Conservation (phyloP, 768 basidiomycete genomes). For the Suillus fuscotomentosus region DNA sequence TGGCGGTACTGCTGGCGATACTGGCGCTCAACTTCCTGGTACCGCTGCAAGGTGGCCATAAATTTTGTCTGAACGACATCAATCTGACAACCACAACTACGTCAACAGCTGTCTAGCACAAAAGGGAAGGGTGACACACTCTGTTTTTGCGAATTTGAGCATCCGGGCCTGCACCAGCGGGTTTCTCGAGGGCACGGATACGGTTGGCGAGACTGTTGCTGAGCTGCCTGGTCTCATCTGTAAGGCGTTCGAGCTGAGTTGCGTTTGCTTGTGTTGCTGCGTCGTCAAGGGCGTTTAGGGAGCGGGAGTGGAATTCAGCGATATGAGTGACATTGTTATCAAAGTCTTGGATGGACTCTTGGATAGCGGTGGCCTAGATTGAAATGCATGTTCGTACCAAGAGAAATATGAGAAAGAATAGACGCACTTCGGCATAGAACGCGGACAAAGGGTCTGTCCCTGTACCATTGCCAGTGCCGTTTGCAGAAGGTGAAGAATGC, state of each 20-base stretch:
- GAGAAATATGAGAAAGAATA: neutral
- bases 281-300: constrained; percentile 49
- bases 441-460: constrained; percentile 17
- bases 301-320: constrained; percentile 48
- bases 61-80: constrained; percentile 66
- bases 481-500: constrained; percentile 25
- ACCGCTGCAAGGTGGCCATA: constrained; percentile 72
- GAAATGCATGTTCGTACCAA: neutral
- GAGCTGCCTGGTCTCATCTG: constrained; percentile 57
- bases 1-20: constrained; percentile 62
- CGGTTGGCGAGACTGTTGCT: constrained; percentile 57
- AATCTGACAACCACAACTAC: constrained; percentile 36
- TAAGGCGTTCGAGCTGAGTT: constrained; percentile 54
- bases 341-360: constrained; percentile 44
- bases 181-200: constrained; percentile 54
- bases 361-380: constrained; percentile 46
- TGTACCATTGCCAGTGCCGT: constrained; percentile 15
- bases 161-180: constrained; percentile 39
- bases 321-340: constrained; percentile 45
- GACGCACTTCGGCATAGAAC: constrained; percentile 33
- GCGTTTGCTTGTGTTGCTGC: constrained; percentile 38
- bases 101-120: neutral
- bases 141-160: constrained; percentile 44
- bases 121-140: constrained; percentile 10
- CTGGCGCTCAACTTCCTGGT: constrained; percentile 74